Percentiles rank a stretch among this genome's conserved stretches.
phyloP scores from a whole-genome alignment of 768 basidiomycete species.

The Ramaria sp. region DNA sequence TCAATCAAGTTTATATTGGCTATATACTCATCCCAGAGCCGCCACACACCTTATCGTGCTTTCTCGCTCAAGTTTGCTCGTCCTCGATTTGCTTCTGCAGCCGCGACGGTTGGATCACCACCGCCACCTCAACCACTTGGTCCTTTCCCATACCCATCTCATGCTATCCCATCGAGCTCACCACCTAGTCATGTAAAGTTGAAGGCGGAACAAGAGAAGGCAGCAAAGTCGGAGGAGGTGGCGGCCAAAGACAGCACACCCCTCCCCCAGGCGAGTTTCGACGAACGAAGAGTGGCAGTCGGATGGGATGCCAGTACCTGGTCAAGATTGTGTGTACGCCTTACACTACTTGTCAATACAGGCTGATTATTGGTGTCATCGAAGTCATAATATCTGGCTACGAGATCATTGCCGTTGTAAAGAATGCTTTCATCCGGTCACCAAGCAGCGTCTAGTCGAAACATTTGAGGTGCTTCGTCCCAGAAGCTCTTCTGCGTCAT shows the following conservation, averaged over 20 bases:
- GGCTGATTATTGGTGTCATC: not conserved
- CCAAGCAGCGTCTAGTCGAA: slow-evolving; percentile 83
- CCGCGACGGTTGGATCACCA: not conserved
- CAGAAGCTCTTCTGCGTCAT: not conserved
- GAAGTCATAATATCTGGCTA: slow-evolving; percentile 84
- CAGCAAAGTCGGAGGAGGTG: not conserved
- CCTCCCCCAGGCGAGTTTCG: slow-evolving; percentile 16
- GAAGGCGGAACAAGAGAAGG: not conserved
- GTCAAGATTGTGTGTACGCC: slow-evolving; percentile 62
- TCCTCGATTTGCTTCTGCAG: not conserved
- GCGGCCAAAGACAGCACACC: not conserved
- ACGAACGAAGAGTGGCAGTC: slow-evolving; percentile 52
- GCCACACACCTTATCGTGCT: not conserved
- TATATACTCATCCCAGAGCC: not conserved
- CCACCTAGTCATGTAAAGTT: not conserved
- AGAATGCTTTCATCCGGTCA: slow-evolving; percentile 75
- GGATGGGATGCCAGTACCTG: slow-evolving; percentile 64
- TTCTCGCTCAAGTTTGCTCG: not conserved
- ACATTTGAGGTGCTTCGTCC: slow-evolving; percentile 58
- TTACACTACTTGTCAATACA: not conserved
- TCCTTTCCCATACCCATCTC: not conserved
- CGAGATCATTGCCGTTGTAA: slow-evolving; percentile 89
- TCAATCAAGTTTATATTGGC: not conserved
- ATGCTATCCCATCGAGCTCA: not conserved
- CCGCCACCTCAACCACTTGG: not conserved